A percentile compares a stretch with the other conserved stretches of the same genome.
These are phyloP conservation scores for Helotiales sp. DNA, from an alignment of 2,329 filamentous ascomycete genomes.

Conservation along the genomic window DNA sequence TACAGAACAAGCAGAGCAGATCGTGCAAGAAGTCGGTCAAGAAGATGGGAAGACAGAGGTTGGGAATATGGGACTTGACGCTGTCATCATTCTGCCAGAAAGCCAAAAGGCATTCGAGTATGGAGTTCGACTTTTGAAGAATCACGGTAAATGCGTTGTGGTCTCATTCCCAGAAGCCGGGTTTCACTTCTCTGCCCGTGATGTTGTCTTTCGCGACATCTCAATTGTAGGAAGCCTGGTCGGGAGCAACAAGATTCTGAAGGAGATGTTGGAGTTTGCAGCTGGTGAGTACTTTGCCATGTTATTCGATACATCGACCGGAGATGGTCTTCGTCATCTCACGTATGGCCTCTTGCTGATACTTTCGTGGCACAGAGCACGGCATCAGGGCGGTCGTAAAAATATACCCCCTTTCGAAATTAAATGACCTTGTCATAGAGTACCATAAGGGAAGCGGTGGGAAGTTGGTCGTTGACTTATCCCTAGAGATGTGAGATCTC, in stretches of 20 bases:
- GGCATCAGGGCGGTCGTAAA: conserved; percentile 44
- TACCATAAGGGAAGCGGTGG: conserved; percentile 52
- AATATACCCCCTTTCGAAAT: conserved; percentile 43
- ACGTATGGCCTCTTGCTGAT: background rate
- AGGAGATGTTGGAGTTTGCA: conserved; percentile 47
- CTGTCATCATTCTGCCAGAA: conserved; percentile 53
- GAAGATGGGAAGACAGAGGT: conserved; percentile 43
- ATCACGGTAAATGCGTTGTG: conserved; percentile 52
- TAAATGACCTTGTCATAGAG: conserved; percentile 51
- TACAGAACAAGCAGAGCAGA: conserved; percentile 29
- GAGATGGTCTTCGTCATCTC: background rate
- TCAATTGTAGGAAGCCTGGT: conserved; percentile 50
- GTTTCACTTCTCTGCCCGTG: conserved; percentile 49
- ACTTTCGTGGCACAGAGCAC: conserved; percentile 41
- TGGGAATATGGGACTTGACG: conserved; percentile 52
- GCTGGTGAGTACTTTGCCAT: background rate
- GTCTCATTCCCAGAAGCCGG: conserved; percentile 53
- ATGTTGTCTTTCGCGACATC: conserved; percentile 52
- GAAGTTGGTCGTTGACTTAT: conserved; percentile 50
- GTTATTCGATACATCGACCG: background rate
- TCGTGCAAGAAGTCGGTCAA: conserved; percentile 41
- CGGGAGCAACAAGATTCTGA: conserved; percentile 48
- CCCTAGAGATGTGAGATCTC: background rate
- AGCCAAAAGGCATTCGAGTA: conserved; percentile 54
- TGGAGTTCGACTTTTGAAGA: conserved; percentile 49